Percentiles rank a stretch among this genome's conserved stretches.
These are phyloP conservation scores for Kernera saxatilis DNA, from an alignment of 345 rosid species.

Conservation along the genomic window DNA sequence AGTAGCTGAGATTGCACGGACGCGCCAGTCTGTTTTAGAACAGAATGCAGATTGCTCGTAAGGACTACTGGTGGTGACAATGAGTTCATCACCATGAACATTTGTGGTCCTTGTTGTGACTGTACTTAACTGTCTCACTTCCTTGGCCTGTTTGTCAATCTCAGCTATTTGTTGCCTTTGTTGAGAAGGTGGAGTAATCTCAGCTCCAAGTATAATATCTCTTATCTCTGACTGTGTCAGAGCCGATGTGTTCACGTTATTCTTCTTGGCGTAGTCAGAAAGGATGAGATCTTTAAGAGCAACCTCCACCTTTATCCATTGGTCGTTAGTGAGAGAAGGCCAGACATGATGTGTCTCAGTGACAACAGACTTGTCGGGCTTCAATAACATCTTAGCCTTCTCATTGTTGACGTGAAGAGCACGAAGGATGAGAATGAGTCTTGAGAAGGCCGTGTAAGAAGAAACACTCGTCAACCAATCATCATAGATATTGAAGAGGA, in stretches of 20 bases:
- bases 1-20: constrained; percentile 89
- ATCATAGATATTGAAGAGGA: constrained; percentile 73
- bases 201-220: constrained; percentile 93
- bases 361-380: constrained; percentile 50
- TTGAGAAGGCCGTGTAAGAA: constrained; percentile 82
- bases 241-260: constrained; percentile 86
- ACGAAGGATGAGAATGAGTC: constrained; percentile 84
- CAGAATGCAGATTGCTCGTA: constrained; percentile 79
- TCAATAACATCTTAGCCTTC: constrained; percentile 88
- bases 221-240: constrained; percentile 92
- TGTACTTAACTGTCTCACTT: constrained; percentile 79
- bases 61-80: constrained; percentile 71
- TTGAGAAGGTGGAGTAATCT: constrained; percentile 94
- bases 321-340: constrained; percentile 87
- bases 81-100: constrained; percentile 87
- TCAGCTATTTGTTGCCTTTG: constrained; percentile 94
- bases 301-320: constrained; percentile 94
- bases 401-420: constrained; percentile 86
- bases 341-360: constrained; percentile 68
- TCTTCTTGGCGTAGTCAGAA: constrained; percentile 90
- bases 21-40: constrained; percentile 93
- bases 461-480: constrained; percentile 38
- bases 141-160: constrained; percentile 93
- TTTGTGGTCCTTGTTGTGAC: constrained; percentile 82
- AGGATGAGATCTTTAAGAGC: constrained; percentile 80